Evolutionary conservation across 2,329 filamentous ascomycete species (phyloP).

Genomic region (Sphaerulina vaccinii): DNA sequence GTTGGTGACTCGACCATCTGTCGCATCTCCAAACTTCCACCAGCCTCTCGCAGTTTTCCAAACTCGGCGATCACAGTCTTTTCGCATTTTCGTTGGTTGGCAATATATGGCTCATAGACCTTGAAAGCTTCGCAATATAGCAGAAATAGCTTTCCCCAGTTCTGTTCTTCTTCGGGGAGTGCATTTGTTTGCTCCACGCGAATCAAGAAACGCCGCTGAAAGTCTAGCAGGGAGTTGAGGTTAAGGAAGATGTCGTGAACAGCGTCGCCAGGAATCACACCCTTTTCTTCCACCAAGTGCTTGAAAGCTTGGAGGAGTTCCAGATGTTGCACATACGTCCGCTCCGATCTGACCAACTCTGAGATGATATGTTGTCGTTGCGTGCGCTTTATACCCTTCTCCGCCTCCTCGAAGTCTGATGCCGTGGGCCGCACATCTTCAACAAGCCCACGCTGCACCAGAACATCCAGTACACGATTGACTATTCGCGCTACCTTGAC

Average conservation of each 20-base stretch:
- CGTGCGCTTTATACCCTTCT: slow-evolving; percentile 54
- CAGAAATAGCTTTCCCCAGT: slow-evolving; percentile 92
- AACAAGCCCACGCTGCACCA: slow-evolving; percentile 75
- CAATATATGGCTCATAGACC: slow-evolving; percentile 95
- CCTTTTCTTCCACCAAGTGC: slow-evolving; percentile 82
- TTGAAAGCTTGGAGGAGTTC: slow-evolving; percentile 93
- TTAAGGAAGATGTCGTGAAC: slow-evolving; percentile 97
- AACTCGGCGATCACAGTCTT: slow-evolving; percentile 80
- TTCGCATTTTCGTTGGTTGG: slow-evolving; percentile 90
- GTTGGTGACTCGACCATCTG: slow-evolving; percentile 84
- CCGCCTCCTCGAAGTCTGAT: slow-evolving; percentile 53
- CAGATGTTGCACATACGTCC: slow-evolving; percentile 96
- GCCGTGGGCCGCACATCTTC: slow-evolving; percentile 54
- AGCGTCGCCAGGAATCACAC: slow-evolving; percentile 81
- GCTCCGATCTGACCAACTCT: slow-evolving; percentile 90
- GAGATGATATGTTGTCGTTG: slow-evolving; percentile 85
- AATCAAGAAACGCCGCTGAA: slow-evolving; percentile 91
- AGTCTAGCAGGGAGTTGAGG: slow-evolving; percentile 90
- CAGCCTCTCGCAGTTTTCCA: slow-evolving; percentile 76
- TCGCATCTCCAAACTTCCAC: slow-evolving; percentile 59
- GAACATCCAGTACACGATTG: slow-evolving; percentile 84
- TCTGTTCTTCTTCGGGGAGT: slow-evolving; percentile 70
- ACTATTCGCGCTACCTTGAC: slow-evolving; percentile 95
- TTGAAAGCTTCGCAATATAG: slow-evolving; percentile 82
- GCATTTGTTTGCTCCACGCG: slow-evolving; percentile 94